These are phyloP conservation scores for Suillus hirtellus DNA, from an alignment of 768 basidiomycete species.

Conservation along the genomic window DNA sequence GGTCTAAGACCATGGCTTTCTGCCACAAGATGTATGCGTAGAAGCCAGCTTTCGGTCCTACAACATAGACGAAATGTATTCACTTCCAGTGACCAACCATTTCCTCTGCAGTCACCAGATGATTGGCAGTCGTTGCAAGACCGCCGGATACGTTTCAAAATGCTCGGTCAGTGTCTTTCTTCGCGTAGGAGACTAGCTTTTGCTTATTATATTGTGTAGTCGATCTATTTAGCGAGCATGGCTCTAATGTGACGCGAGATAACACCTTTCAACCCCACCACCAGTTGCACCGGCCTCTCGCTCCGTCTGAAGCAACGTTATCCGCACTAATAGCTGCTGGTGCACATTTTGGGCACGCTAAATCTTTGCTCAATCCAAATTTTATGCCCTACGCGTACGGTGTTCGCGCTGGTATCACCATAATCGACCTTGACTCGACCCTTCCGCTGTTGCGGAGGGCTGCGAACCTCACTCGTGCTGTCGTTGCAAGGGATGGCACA, in stretches of 20 bases:
- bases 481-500: constrained; percentile 79
- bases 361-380: constrained; percentile 82
- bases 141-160: constrained; percentile 53
- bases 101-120: constrained; percentile 44
- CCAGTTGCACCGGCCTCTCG: constrained; percentile 57
- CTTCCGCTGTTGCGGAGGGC: constrained; percentile 90
- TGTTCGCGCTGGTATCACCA: constrained; percentile 81
- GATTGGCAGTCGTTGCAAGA: constrained; percentile 70
- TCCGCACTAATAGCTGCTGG: constrained; percentile 91
- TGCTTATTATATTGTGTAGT: constrained; percentile 40
- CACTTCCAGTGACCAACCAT: constrained; percentile 12
- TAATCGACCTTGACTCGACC: constrained; percentile 95
- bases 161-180: constrained; percentile 48
- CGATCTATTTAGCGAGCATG: constrained; percentile 63
- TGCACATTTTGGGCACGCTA: constrained; percentile 91
- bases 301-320: constrained; percentile 67
- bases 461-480: constrained; percentile 79
- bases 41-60: constrained; percentile 3
- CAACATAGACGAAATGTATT: constrained; percentile 1
- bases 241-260: constrained; percentile 72
- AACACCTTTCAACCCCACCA: constrained; percentile 77
- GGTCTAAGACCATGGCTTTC: constrained; percentile 24
- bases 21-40: constrained; percentile 25
- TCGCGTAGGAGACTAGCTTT: constrained; percentile 11
- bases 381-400: constrained; percentile 94